Evolutionary conservation across 176 grass and related monocot species (phyloP), one percentile per base, ranked within the genome.

Genomic region (Panicum miliaceum): DNA sequence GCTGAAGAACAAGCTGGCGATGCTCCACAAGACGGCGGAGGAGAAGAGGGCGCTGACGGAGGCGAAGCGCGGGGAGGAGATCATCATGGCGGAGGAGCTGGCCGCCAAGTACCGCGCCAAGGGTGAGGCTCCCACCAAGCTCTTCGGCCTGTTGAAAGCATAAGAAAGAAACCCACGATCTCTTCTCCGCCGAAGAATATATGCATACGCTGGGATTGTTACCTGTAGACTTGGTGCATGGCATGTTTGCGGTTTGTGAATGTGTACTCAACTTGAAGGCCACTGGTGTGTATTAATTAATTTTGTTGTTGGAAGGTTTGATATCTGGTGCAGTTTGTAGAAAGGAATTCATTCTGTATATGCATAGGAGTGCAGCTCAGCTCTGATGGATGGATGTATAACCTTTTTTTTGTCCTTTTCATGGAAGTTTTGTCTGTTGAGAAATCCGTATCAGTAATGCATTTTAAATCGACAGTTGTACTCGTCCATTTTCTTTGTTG

Each of bases 1-100:
- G 72, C 68, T 92, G 48, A 94, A 90, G 78, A 97, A 94, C 85
- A 90, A 92, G 90, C 64, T 94, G 47, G 92, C 92, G 3, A 54
- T 75, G 65, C 75, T 97, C 48, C 94, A 92, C 84, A 97, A 92
- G 75, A 71, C 86, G 5, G 91, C 94, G 8, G 94, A 97, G 84
- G 89, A 94, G 82, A 94, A 90, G 91, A 88, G 85, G 87, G 92
- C 92, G 2, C 13, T 75, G 37, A 62, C 92, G 0, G 92, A 94
- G 62, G 90, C 90, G 3, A 88, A 86, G 67, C 92, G 83, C 3
- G 92, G 91, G 0, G 90, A 94, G 85, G 89, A 93, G 38, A 69
- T 94, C 27, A 12, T 94, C 29, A 63, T 87, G 88, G 92, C 90
- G 8, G 92, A 90, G 86, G 92, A 92, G 65, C 82, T 88, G 91